phyloP scores from a whole-genome alignment of 1,284 basidiomycete genomes.

The Nidula niveotomentosa region DNA sequence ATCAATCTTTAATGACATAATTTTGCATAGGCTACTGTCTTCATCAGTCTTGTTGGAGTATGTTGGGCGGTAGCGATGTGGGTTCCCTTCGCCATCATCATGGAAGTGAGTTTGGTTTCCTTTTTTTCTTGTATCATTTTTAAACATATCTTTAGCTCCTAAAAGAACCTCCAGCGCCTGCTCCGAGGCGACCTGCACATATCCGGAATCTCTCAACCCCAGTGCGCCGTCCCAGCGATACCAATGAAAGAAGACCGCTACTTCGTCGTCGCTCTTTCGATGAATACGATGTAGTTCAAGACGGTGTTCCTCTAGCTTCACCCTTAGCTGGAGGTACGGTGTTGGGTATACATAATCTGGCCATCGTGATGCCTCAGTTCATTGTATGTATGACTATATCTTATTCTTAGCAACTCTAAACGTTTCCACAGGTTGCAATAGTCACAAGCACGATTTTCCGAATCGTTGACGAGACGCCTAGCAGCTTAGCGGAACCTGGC shows the following conservation, averaged over 20 bases:
- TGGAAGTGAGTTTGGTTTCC: constrained; percentile 64
- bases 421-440: constrained; percentile 73
- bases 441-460: constrained; percentile 88
- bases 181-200: constrained; percentile 31
- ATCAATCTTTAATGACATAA: constrained; percentile 1
- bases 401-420: constrained; percentile 1
- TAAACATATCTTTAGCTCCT: constrained; percentile 53
- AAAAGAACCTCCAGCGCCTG: constrained; percentile 65
- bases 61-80: constrained; percentile 96
- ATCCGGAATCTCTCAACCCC: constrained; percentile 40
- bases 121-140: not conserved
- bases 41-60: constrained; percentile 85
- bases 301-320: constrained; percentile 43
- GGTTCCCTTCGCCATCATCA: constrained; percentile 90
- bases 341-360: constrained; percentile 93
- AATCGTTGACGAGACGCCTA: constrained; percentile 59
- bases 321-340: constrained; percentile 90
- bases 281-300: constrained; percentile 41
- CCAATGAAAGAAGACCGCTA: constrained; percentile 62
- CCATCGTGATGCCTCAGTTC: constrained; percentile 92
- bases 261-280: constrained; percentile 68
- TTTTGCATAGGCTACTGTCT: constrained; percentile 62
- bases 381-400: constrained; percentile 54
- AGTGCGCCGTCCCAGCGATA: constrained; percentile 23
- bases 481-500: constrained; percentile 40